Evolutionary conservation across 331 rosid species (phyloP).

Genomic region (Quercus phellos): DNA sequence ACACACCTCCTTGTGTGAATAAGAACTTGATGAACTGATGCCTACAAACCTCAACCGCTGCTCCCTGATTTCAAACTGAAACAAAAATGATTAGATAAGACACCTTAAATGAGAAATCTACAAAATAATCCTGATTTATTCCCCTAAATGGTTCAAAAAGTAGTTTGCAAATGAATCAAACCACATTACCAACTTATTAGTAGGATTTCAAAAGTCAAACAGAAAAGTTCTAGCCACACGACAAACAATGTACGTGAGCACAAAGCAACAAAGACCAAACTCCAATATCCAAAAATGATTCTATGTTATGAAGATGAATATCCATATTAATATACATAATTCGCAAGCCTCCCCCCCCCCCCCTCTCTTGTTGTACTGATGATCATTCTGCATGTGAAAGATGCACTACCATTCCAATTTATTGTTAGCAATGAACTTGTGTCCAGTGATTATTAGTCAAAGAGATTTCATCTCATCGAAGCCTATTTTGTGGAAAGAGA

Average conservation of each 20-base stretch:
- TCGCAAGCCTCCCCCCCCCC: too few relatives aligned
- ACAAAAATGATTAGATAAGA: slow-evolving; percentile 27
- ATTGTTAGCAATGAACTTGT: background rate
- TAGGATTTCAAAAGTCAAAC: background rate
- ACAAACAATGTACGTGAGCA: background rate
- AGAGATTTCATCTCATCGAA: background rate
- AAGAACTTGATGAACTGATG: slow-evolving; percentile 65
- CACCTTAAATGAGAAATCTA: background rate
- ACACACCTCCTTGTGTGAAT: slow-evolving; percentile 77
- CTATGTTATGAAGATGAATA: background rate
- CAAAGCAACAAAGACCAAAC: background rate
- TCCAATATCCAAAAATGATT: background rate
- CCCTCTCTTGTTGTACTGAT: too few relatives aligned
- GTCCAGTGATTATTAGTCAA: background rate
- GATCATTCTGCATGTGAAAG: background rate
- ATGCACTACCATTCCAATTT: background rate
- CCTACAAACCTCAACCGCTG: slow-evolving; percentile 76
- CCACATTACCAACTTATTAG: background rate
- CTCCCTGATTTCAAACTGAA: slow-evolving; percentile 73
- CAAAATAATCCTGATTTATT: background rate
- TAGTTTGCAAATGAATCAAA: background rate
- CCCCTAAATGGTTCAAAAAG: background rate
- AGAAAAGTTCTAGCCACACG: background rate
- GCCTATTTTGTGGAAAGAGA: background rate
- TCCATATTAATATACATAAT: background rate